Percentiles rank a stretch among this genome's conserved stretches.
phyloP scores from a whole-genome alignment of 208 protist species.

The Trichomonas vaginalis region DNA sequence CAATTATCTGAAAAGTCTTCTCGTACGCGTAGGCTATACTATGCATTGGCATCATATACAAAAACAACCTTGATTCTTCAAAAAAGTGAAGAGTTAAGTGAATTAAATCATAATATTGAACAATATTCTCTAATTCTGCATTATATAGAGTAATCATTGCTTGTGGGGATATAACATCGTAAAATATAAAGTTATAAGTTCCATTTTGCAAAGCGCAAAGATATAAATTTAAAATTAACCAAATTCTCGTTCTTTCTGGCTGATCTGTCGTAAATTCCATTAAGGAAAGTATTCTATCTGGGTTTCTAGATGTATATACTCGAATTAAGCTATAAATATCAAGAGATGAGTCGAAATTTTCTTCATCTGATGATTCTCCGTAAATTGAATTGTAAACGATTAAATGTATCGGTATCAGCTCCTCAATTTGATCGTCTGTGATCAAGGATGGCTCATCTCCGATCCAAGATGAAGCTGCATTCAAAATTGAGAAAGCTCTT shows the following conservation, averaged over 20 bases:
- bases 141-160: neutral
- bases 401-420: neutral
- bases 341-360: too few species aligned
- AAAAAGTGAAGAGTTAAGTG: neutral
- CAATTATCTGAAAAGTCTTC: neutral
- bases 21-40: neutral
- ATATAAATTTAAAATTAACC: neutral
- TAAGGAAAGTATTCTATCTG: neutral
- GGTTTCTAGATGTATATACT: neutral
- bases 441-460: neutral
- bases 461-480: neutral
- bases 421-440: neutral
- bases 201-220: neutral
- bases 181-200: neutral
- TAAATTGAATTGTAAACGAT: neutral
- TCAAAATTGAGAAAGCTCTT: neutral
- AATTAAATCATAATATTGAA: neutral
- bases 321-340: neutral
- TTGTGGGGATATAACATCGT: neutral
- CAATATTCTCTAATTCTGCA: neutral
- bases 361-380: neutral
- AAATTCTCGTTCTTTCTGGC: neutral
- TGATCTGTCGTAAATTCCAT: neutral
- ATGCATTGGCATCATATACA: neutral
- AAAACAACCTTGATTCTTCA: neutral